A percentile compares a stretch with the other conserved stretches of the same genome.
Conservation (phyloP, 768 basidiomycete species). For the Hypholoma sublateritium region DNA sequence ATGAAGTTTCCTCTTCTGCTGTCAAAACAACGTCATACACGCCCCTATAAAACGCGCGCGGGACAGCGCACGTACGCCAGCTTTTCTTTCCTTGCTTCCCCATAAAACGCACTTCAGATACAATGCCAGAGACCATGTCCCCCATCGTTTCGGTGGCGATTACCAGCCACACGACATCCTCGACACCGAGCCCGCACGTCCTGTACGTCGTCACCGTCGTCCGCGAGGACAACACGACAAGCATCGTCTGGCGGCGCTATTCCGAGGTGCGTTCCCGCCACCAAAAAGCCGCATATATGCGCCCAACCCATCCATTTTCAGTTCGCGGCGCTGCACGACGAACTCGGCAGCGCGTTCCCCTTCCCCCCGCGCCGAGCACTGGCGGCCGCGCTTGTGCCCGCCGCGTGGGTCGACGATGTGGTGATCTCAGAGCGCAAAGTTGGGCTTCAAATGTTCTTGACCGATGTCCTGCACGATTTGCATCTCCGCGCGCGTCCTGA, state of each 20-base stretch:
- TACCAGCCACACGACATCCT: conserved; percentile 17
- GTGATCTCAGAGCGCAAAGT: too few species aligned
- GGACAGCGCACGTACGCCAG: neutral
- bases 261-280: conserved; percentile 11
- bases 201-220: conserved; percentile 18
- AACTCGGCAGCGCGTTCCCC: conserved; percentile 33
- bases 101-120: neutral
- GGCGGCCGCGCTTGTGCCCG: conserved; percentile 41
- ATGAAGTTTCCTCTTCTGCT: conserved; percentile 16
- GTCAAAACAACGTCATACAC: conserved; percentile 16
- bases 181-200: conserved; percentile 15
- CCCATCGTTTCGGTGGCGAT: conserved; percentile 11
- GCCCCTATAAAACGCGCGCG: conserved; percentile 1
- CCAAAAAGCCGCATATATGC: conserved; percentile 16
- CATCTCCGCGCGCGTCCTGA: conserved; percentile 31
- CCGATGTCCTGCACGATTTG: conserved; percentile 31
- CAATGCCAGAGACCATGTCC: neutral
- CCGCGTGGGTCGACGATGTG: conserved; percentile 25
- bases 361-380: conserved; percentile 51
- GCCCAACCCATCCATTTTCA: conserved; percentile 8
- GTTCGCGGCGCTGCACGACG: conserved; percentile 34
- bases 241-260: conserved; percentile 13
- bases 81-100: neutral
- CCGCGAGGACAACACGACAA: conserved; percentile 10
- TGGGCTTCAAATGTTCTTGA: conserved; percentile 36